phyloP scores from a whole-genome alignment of 495 filamentous ascomycete genomes.

The Tuber calosporum region DNA sequence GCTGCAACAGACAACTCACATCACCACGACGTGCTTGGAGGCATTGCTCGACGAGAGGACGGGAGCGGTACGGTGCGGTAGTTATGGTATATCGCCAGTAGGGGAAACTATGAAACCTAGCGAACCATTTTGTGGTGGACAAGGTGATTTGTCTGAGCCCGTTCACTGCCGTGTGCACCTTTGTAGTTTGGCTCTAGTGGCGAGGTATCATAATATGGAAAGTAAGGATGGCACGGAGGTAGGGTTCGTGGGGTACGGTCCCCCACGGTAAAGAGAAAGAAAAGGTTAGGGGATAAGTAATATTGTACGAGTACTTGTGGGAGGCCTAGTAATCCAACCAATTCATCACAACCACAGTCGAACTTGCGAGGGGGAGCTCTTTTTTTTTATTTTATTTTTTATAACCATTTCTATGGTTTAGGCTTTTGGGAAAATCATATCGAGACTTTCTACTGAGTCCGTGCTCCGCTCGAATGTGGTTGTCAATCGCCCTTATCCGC shows the following conservation, averaged over 20 bases:
- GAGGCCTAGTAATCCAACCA: background rate
- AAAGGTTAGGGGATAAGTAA: background rate
- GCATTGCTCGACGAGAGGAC: background rate
- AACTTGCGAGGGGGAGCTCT: background rate
- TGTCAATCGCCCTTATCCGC: conserved; percentile 13
- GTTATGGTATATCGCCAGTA: background rate
- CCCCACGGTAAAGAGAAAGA: background rate
- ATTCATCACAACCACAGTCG: background rate
- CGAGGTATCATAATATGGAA: background rate
- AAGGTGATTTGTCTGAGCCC: background rate
- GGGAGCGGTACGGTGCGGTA: background rate
- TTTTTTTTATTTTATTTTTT: too few relatives aligned
- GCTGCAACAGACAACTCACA: conserved; percentile 34
- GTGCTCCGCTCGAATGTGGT: background rate
- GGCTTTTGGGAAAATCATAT: background rate
- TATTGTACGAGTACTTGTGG: background rate
- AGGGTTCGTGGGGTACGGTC: background rate
- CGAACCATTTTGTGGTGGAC: background rate
- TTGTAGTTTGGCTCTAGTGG: background rate
- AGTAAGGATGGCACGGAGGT: background rate
- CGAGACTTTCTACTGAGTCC: background rate
- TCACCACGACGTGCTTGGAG: conserved; percentile 18
- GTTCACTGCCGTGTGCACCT: background rate
- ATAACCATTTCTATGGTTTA: background rate
- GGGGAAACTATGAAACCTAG: background rate